Conservation (phyloP, 108 stramenopile genomes). For the Stephanodiscus minutulus region DNA sequence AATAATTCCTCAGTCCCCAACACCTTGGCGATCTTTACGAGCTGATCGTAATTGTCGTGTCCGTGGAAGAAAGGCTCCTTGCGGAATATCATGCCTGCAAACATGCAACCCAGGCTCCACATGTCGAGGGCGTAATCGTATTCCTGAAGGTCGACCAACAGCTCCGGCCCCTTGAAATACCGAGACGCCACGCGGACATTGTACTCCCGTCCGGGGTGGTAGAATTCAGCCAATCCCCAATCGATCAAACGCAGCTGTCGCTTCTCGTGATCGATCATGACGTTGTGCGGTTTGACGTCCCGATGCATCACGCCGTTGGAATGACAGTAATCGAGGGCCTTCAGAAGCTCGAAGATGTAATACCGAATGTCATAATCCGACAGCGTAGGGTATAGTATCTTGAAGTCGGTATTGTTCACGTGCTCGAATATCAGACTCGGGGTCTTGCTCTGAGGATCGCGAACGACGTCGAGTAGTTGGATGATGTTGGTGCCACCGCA, state of each 20-base stretch:
- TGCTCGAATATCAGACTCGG: constrained; percentile 98
- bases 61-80: constrained; percentile 99
- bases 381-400: constrained; percentile 98
- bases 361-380: constrained; percentile 98
- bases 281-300: constrained; percentile 99
- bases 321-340: constrained; percentile 99
- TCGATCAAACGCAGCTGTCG: constrained; percentile 98
- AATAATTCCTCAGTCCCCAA: constrained; percentile 97
- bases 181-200: constrained; percentile 99
- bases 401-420: constrained; percentile 99
- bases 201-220: constrained; percentile 99
- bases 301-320: constrained; percentile 99
- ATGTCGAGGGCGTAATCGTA: constrained; percentile 99
- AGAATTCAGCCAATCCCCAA: constrained; percentile 99
- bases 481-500: constrained; percentile 99
- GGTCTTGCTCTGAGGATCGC: constrained; percentile 99
- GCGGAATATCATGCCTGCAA: constrained; percentile 99
- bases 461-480: constrained; percentile 98
- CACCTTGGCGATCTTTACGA: constrained; percentile 98
- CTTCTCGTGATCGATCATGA: constrained; percentile 99
- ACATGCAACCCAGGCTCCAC: constrained; percentile 99
- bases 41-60: constrained; percentile 99
- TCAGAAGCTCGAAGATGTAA: constrained; percentile 99
- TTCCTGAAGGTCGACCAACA: constrained; percentile 99
- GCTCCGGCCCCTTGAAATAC: constrained; percentile 99